phyloP scores from a whole-genome alignment of 768 basidiomycete genomes.

The Boletus pseudo-olivaceus region DNA sequence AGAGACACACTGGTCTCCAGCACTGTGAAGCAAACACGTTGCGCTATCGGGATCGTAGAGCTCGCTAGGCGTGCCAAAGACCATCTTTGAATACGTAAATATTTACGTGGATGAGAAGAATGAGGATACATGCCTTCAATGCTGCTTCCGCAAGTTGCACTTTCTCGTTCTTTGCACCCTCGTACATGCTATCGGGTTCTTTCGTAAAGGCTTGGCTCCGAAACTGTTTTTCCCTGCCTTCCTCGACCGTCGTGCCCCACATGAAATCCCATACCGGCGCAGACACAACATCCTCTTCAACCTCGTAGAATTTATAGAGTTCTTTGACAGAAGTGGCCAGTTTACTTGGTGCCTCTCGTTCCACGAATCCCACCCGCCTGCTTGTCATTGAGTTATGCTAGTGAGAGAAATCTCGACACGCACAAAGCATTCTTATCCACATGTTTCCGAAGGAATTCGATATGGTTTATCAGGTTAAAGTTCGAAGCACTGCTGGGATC shows the following conservation, averaged over 20 bases:
- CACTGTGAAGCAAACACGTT: conserved; percentile 50
- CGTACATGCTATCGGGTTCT: conserved; percentile 32
- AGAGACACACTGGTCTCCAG: conserved; percentile 54
- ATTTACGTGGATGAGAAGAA: neutral
- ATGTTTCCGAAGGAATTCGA: conserved; percentile 75
- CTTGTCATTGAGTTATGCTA: conserved; percentile 11
- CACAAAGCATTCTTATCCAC: conserved; percentile 87
- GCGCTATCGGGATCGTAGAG: conserved; percentile 61
- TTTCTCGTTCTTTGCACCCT: conserved; percentile 31
- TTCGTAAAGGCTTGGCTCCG: conserved; percentile 53
- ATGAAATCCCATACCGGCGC: conserved; percentile 67
- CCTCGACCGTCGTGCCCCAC: conserved; percentile 69
- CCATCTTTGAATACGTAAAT: conserved; percentile 53
- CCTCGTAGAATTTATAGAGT: conserved; percentile 45
- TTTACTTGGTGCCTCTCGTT: conserved; percentile 35
- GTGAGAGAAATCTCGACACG: conserved; percentile 31
- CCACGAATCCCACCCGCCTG: conserved; percentile 63
- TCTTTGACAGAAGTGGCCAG: conserved; percentile 45
- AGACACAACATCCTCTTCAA: conserved; percentile 42
- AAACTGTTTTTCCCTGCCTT: conserved; percentile 69
- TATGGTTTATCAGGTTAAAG: conserved; percentile 78
- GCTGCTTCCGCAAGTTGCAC: conserved; percentile 61
- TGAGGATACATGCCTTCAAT: conserved; percentile 52
- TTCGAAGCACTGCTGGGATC: conserved; percentile 63
- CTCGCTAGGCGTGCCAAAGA: conserved; percentile 68